Conservation (phyloP, 495 filamentous ascomycete species). For the Penicilliopsis zonata region DNA sequence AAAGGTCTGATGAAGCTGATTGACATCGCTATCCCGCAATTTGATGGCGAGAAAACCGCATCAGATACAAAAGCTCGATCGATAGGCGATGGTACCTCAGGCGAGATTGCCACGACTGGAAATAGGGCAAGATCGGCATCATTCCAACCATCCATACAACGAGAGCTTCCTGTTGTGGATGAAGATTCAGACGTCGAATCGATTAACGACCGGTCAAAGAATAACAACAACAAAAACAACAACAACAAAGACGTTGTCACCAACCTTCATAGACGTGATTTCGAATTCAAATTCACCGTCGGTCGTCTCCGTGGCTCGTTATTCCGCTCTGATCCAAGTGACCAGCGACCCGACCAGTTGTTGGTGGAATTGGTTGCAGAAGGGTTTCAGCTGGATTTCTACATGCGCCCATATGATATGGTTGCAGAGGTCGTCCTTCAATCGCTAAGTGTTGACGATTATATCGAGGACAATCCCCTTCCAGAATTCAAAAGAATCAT, state of each 20-base stretch:
- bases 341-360: conserved; percentile 62
- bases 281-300: conserved; percentile 93
- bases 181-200: conserved; percentile 55
- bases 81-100: conserved; percentile 11
- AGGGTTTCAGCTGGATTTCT: conserved; percentile 75
- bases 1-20: conserved; percentile 93
- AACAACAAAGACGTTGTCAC: conserved; percentile 44
- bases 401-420: conserved; percentile 82
- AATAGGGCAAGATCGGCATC: conserved; percentile 41
- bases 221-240: conserved; percentile 39
- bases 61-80: conserved; percentile 10
- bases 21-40: conserved; percentile 84
- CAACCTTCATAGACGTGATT: conserved; percentile 72
- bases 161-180: conserved; percentile 70
- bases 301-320: conserved; percentile 86
- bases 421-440: conserved; percentile 78
- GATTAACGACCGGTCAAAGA: conserved; percentile 47
- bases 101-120: conserved; percentile 15
- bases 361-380: conserved; percentile 88
- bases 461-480: conserved; percentile 76
- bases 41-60: conserved; percentile 40
- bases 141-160: conserved; percentile 51
- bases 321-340: conserved; percentile 74
- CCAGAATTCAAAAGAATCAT: conserved; percentile 95
- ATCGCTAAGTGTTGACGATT: conserved; percentile 84